Evolutionary conservation across 1,139 yeast species (phyloP), one percentile per base, ranked within the genome.

Genomic region (Lodderomyces parapsilosis): DNA sequence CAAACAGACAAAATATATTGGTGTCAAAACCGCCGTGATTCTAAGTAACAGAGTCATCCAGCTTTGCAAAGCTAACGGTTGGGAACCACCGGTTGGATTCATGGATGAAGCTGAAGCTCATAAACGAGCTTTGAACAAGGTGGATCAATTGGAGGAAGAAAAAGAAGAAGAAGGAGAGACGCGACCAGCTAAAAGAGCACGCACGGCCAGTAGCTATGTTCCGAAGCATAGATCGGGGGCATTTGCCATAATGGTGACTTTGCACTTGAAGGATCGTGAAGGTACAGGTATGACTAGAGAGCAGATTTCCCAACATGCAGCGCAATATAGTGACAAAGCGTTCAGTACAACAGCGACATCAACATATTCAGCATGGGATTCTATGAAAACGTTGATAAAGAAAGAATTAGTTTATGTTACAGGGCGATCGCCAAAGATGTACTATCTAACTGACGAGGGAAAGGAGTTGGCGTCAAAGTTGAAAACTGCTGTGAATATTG

Each of bases 211-310:
- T 45, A 67, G 63, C 35, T 93, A 88, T 58, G 75, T 91, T 0
- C 99, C 99, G 1, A 73, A 75, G 37, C 81, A 80, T 49, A 68
- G 94, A 34, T 81, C 96, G 0, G 97, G 98, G 0, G 94, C 90
- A 0, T 93, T 86, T 64, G 96, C 95, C 0, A 86, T 93, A 6
- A 56, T 93, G 31, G 52, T 90, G 17, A 85, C 86, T 0, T 62
- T 93, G 11, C 69, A 77, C 42, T 68, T 79, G 36, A 61, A 74
- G 24, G 93, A 85, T 54, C 63, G 66, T 8, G 54, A 62, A 1
- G 53, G 72, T 19, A 56, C 58, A 20, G 90, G 90, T 0, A 59
- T 86, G 57, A 73, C 81, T 4, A 85, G 80, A 55, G 78, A 78
- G 9, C 85, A 80, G 40, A 75, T 90, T 8, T 66, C 76, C 6